Evolutionary conservation across 2,329 filamentous ascomycete species (phyloP), one percentile per base, ranked within the genome.

Genomic region (Exophiala aquamarina): DNA sequence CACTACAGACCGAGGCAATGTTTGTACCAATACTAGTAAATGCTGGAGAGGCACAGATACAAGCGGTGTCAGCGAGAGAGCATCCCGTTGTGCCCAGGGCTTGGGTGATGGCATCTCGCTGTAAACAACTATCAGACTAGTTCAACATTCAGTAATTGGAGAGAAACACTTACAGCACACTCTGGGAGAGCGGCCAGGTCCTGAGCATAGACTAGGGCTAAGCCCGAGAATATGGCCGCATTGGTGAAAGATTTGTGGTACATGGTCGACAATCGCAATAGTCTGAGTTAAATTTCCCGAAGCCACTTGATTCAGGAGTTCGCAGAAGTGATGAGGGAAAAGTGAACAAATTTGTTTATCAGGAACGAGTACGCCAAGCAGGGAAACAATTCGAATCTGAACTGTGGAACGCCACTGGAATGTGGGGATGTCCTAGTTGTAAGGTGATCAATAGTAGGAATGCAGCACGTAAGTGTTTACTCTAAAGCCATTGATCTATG

Each of bases 91-190:
- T 35, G 13, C 33, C 45, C 20, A 52, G 13, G n/a, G 52, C 48
- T 2, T 45, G 38, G 31, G 29, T 41, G 6, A 49, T 43, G 6
- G 45, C 41, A 37, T 52, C 52, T 46, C 44, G 41, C 52, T 55
- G 39, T 47, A 31, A n/a, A 36, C 13, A 20, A 26, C 11, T n/a
- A n/a, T n/a, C n/a, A n/a, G n/a, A n/a, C n/a, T n/a, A n/a, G n/a
- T n/a, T n/a, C 13, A 6, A 18, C 28, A 15, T 1, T 41, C 20
- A 15, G 13, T 8, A 9, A 7, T 17, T 33, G 14, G 17, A 29
- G 15, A 14, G 15, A 35, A n/a, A 8, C n/a, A 53, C 52, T 52
- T 44, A 55, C 52, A 26, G 49, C 52, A 40, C 52, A 55, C n/a
- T 45, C 41, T 14, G 52, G 52, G 10, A 55, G 36, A 14, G 41